Base-by-base conservation (phyloP, 345 rosid genomes). In the Camelina laxa region DNA sequence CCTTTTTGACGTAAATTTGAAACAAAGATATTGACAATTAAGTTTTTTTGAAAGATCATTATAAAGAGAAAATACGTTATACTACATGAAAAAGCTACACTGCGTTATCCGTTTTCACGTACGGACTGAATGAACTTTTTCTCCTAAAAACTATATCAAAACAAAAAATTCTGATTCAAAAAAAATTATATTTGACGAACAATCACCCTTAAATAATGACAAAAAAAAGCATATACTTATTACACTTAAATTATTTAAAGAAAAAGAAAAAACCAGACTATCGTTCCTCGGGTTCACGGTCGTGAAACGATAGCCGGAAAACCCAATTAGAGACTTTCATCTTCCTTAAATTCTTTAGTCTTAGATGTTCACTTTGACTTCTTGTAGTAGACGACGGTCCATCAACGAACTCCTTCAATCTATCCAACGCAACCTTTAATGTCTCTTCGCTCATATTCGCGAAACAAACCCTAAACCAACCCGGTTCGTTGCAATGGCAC, bases 401-500 rank as follows among this genome's bases (percentile, higher is more conserved):
- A 53, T 71, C 82, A 45, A 90, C 91, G 36, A 90, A 88, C 6
- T 72, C 44, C 73, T 84, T 84, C 66, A 88, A 16, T 33, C 96
- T 72, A 44, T 83, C 62, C 86, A 88, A 72, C 24, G 96, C 87
- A 30, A 85, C 63, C 11, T 82, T 76, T 16, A 86, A 62, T 19
- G 96, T 88, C 4, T 82, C 87, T 45, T 88, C 87, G 16, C 90
- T 85, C 91, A 90, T 82, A 76, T 90, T 88, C 7, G 96, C 96
- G 58, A 90, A 90, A 70, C 91, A 87, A 47, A 85, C 87, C 5
- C 89, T 76, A 79, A 87, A 87, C 91, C 92, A 90, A 4, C 96
- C 96, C 2, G 96, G 91, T 60, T 88, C 93, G 2, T 81, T 77
- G 82, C 93, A 90, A 84, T 88, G 96, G 63, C 88, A 90, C 4